Evolutionary conservation across 495 filamentous ascomycete genomes (phyloP).

Genomic region (Staphylotrichum tortipilum): DNA sequence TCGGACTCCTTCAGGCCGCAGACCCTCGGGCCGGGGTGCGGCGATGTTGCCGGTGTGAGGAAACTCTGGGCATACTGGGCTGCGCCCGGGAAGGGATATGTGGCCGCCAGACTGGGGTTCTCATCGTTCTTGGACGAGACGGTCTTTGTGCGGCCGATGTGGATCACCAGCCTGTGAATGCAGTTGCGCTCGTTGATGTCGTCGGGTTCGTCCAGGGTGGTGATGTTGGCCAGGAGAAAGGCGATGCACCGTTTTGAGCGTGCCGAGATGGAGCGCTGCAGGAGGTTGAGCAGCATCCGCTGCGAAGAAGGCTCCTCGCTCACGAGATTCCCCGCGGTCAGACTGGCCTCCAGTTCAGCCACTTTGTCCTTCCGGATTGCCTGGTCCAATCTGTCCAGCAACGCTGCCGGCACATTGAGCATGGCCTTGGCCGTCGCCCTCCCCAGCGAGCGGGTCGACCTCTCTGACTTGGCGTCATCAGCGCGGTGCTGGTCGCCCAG

Average conservation of each 20-base stretch:
- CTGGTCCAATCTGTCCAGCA: slow-evolving; percentile 67
- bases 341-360: slow-evolving; percentile 46
- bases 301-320: slow-evolving; percentile 47
- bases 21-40: slow-evolving; percentile 41
- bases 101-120: slow-evolving; percentile 36
- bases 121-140: slow-evolving; percentile 38
- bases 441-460: slow-evolving; percentile 62
- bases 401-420: slow-evolving; percentile 55
- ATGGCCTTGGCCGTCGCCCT: slow-evolving; percentile 60
- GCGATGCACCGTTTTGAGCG: slow-evolving; percentile 58
- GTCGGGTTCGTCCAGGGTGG: slow-evolving; percentile 70
- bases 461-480: slow-evolving; percentile 64
- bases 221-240: slow-evolving; percentile 56
- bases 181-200: slow-evolving; percentile 93
- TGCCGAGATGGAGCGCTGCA: slow-evolving; percentile 75
- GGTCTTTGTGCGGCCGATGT: slow-evolving; percentile 71
- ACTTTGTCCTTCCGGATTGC: slow-evolving; percentile 69
- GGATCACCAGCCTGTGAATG: slow-evolving; percentile 83
- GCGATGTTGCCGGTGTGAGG: slow-evolving; percentile 60
- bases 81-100: slow-evolving; percentile 39
- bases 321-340: slow-evolving; percentile 49
- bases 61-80: slow-evolving; percentile 55
- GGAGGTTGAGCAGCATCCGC: slow-evolving; percentile 62
- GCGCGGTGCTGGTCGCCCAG: slow-evolving; percentile 61
- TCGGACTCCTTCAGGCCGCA: slow-evolving; percentile 42